Evolutionary conservation across 164 flowering plant genomes (phyloP).

Genomic region (Macadamia integrifolia): DNA sequence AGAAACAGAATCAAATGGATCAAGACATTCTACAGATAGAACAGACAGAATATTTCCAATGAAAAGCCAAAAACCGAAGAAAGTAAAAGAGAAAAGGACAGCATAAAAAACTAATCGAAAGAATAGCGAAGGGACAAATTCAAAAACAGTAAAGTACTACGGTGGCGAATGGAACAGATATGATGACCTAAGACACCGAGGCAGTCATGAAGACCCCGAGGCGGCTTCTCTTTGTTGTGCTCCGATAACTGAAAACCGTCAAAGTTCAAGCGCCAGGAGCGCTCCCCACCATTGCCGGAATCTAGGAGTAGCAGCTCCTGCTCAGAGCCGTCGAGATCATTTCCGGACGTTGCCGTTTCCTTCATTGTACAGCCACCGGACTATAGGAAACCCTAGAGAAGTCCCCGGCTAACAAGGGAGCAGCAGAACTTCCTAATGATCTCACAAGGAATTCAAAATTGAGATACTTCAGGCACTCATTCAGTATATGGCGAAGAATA

Average conservation of each 20-base stretch:
- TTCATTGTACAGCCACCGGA: conserved; percentile 19
- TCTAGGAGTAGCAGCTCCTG: conserved; percentile 26
- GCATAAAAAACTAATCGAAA: not conserved
- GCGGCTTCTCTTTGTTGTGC: conserved; percentile 41
- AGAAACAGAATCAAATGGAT: not conserved
- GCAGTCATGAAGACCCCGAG: conserved; percentile 60
- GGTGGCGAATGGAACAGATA: too few relatives aligned
- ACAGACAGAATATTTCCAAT: not conserved
- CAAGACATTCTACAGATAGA: not conserved
- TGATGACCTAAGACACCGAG: conserved; percentile 63
- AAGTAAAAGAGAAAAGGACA: conserved; percentile 1
- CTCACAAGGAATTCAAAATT: too few relatives aligned
- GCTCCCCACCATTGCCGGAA: conserved; percentile 11
- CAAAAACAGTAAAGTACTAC: too few relatives aligned
- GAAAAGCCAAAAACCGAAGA: not conserved
- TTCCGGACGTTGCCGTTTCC: conserved; percentile 20
- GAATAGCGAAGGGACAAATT: not conserved
- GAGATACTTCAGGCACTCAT: too few relatives aligned
- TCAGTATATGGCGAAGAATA: too few relatives aligned
- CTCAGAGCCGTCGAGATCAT: conserved; percentile 31
- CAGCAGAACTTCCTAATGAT: too few relatives aligned
- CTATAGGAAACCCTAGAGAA: too few relatives aligned
- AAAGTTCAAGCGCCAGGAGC: conserved; percentile 83
- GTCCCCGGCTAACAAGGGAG: too few relatives aligned
- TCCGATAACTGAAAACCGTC: conserved; percentile 55